Evolutionary conservation across 257 asterid genomes (phyloP).

Genomic region (Thymus mandschuricus): DNA sequence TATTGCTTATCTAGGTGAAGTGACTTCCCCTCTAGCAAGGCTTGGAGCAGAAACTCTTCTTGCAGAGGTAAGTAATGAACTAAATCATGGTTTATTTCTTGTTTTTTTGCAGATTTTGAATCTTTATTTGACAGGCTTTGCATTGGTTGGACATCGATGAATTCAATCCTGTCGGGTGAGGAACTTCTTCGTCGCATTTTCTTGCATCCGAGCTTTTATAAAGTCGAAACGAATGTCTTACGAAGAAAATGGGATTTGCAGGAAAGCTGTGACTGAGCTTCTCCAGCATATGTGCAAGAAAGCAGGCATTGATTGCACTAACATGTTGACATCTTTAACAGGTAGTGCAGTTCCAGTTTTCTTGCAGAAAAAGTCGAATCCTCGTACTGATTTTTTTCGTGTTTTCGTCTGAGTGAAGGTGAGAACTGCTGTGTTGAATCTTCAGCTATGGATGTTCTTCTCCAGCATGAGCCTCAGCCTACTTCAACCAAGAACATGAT

Average conservation of each 20-base stretch:
- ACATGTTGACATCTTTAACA: conserved; percentile 42
- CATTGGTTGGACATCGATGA: conserved; percentile 41
- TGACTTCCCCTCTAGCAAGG: conserved; percentile 42
- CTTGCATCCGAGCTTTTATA: no score
- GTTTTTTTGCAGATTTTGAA: not conserved
- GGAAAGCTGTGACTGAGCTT: conserved; percentile 40
- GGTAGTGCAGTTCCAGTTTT: conserved; percentile 28
- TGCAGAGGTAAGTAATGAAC: conserved; percentile 31
- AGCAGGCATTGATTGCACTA: conserved; percentile 35
- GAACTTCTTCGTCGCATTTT: not conserved
- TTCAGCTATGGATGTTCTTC: conserved; percentile 28
- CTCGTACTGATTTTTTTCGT: not conserved
- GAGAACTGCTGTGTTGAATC: conserved; percentile 46
- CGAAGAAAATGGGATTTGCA: not conserved
- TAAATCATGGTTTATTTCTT: no score
- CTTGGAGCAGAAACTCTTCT: conserved; percentile 34
- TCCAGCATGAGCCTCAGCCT: conserved; percentile 47
- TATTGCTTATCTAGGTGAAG: conserved; percentile 38
- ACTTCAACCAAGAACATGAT: conserved; percentile 55
- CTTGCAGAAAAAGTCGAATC: not conserved
- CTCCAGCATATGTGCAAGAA: conserved; percentile 29
- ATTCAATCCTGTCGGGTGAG: conserved; percentile 46
- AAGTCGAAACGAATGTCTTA: not conserved
- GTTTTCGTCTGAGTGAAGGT: conserved; percentile 29
- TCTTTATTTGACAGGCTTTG: conserved; percentile 26